These are phyloP conservation scores for Geotrichum restrictum DNA, from an alignment of 1,139 yeast genomes.

Conservation along the genomic window DNA sequence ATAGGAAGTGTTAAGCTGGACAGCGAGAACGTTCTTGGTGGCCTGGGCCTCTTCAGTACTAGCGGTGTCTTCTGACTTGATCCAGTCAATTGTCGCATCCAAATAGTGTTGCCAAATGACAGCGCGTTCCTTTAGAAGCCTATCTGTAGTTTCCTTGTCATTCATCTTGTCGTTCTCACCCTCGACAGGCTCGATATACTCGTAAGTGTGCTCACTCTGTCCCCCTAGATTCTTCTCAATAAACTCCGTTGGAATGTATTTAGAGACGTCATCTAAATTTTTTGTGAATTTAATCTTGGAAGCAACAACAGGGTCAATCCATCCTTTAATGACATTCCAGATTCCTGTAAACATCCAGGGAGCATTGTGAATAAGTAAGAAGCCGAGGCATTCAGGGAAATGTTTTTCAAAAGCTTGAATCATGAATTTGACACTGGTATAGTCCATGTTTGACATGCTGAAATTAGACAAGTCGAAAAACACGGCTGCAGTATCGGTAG, in stretches of 20 bases:
- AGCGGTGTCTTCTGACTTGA: constrained; percentile 47
- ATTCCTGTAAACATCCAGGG: constrained; percentile 88
- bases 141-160: constrained; percentile 46
- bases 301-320: constrained; percentile 89
- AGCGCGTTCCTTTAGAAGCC: constrained; percentile 47
- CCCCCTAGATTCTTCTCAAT: constrained; percentile 71
- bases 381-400: constrained; percentile 81
- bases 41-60: constrained; percentile 44
- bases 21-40: constrained; percentile 50
- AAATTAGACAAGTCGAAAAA: constrained; percentile 74
- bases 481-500: constrained; percentile 66
- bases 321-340: constrained; percentile 77
- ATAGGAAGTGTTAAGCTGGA: constrained; percentile 53
- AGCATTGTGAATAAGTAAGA: constrained; percentile 73
- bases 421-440: constrained; percentile 72
- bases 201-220: constrained; percentile 50
- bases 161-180: constrained; percentile 45
- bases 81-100: constrained; percentile 64
- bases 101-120: constrained; percentile 49
- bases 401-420: constrained; percentile 77
- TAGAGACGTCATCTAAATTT: constrained; percentile 52
- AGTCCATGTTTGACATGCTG: constrained; percentile 77
- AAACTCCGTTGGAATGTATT: constrained; percentile 50
- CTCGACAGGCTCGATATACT: constrained; percentile 53
- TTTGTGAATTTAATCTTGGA: constrained; percentile 74